Evolutionary conservation across 2,329 filamentous ascomycete species (phyloP), one percentile per base, ranked within the genome.

Genomic region (Myriangium duriaei): DNA sequence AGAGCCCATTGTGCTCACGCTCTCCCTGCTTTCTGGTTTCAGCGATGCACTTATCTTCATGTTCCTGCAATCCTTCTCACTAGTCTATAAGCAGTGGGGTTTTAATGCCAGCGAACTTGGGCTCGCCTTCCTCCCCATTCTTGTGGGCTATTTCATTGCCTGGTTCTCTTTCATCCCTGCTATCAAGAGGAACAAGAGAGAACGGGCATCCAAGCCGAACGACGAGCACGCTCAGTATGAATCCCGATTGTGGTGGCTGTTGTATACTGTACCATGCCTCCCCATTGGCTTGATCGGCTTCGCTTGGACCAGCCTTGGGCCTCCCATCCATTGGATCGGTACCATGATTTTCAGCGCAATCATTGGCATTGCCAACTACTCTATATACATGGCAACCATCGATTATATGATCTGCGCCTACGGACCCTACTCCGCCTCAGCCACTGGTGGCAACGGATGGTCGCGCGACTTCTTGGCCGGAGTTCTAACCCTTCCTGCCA

Each of bases 321-420:
- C 77, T 0, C 60, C 65, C 0, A 55, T 80, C 4, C 75, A 76
- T 47, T 85, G 80, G 79, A 74, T 82, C 11, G 76, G 68, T 0
- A 74, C 76, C 7, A 75, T 79, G 66, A 58, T 83, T 18, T 82
- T 79, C 43, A 68, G 70, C 1, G 71, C 69, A 11, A 64, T 84
- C 35, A 74, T 86, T 29, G 81, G 79, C 18, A 79, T 85, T 34
- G 80, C 79, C 40, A 85, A 86, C 51, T 59, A 59, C 40, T 39
- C 53, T 16, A 55, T 55, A 41, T 83, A 83, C 60, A 81, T 81
- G 74, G 76, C 78, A 1, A 81, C 78, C 1, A 80, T 83, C 45
- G 77, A 85, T 56, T 85, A 85, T 60, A 83, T 83, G 72, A 72
- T 83, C 24, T 77, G 74, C 47, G 76, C 79, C 1, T 81, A 84